Evolutionary conservation across 257 asterid species (phyloP).

Genomic region (Nemophila menziesii): DNA sequence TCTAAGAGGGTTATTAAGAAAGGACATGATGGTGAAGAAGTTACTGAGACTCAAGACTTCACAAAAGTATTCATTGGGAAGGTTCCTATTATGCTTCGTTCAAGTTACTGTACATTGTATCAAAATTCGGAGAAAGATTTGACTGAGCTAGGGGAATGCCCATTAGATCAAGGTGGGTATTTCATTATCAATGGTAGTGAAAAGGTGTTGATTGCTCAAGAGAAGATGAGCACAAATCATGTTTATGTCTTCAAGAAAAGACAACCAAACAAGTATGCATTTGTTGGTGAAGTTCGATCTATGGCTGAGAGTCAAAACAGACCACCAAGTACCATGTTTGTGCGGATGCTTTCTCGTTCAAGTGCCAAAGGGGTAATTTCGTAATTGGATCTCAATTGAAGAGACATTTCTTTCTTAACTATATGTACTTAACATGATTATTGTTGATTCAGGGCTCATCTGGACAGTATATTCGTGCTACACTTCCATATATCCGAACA

Average conservation of each 20-base stretch:
- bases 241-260: conserved; percentile 94
- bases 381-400: background rate
- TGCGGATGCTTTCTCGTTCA: conserved; percentile 94
- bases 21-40: conserved; percentile 98
- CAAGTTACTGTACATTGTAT: conserved; percentile 86
- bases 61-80: conserved; percentile 94
- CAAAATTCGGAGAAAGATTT: conserved; percentile 96
- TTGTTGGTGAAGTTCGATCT: conserved; percentile 84
- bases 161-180: conserved; percentile 95
- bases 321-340: conserved; percentile 96
- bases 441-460: conserved; percentile 71
- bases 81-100: conserved; percentile 96
- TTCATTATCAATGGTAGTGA: conserved; percentile 96
- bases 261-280: conserved; percentile 99
- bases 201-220: conserved; percentile 96
- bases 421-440: conserved; percentile 3
- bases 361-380: conserved; percentile 92
- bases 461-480: conserved; percentile 93
- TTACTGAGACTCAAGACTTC: conserved; percentile 93
- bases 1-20: conserved; percentile 75
- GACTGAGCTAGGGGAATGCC: conserved; percentile 98
- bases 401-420: background rate
- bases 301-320: conserved; percentile 95
- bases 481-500: conserved; percentile 86
- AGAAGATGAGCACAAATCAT: conserved; percentile 98